phyloP scores from a whole-genome alignment of 2,329 filamentous ascomycete species.

The Clarireedia paspali region DNA sequence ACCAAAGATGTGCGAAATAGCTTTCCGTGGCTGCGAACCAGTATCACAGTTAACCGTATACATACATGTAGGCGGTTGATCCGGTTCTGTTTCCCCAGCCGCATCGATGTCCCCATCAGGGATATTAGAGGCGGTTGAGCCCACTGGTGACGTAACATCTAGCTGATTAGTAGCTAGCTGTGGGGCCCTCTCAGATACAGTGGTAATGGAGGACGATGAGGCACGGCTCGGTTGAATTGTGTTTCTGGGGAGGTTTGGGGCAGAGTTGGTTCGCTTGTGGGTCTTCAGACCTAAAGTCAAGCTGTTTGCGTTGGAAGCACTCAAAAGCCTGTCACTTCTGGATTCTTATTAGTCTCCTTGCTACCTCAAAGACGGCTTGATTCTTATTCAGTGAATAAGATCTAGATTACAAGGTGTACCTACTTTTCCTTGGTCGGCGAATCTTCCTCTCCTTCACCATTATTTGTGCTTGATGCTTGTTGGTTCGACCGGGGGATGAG shows the following conservation, averaged over 20 bases:
- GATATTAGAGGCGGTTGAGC: background rate
- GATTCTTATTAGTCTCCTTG: background rate
- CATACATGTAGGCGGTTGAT: slow-evolving; percentile 37
- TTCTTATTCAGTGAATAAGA: too few relatives aligned
- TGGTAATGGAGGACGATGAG: slow-evolving; percentile 4
- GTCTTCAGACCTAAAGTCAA: background rate
- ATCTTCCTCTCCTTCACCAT: slow-evolving; percentile 9
- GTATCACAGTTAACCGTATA: slow-evolving; percentile 51
- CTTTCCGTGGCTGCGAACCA: slow-evolving; percentile 58
- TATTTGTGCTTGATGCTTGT: slow-evolving; percentile 19
- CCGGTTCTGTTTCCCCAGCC: background rate
- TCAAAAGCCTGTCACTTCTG: background rate
- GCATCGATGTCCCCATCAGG: background rate
- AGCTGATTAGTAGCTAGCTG: slow-evolving; percentile 24
- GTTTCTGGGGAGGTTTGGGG: background rate
- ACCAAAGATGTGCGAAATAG: slow-evolving; percentile 75
- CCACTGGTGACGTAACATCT: slow-evolving; percentile 17
- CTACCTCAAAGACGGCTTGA: too few relatives aligned
- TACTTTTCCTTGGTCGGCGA: background rate
- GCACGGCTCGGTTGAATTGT: background rate
- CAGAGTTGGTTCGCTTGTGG: slow-evolving; percentile 7
- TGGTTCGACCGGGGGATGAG: slow-evolving; percentile 24
- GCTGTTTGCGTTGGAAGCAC: background rate
- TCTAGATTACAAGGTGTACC: background rate
- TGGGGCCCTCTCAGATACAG: slow-evolving; percentile 20